Percentiles rank a stretch among this genome's conserved stretches.
Conservation (phyloP, 352 stramenopile species). For the Phytophthora sojae region DNA sequence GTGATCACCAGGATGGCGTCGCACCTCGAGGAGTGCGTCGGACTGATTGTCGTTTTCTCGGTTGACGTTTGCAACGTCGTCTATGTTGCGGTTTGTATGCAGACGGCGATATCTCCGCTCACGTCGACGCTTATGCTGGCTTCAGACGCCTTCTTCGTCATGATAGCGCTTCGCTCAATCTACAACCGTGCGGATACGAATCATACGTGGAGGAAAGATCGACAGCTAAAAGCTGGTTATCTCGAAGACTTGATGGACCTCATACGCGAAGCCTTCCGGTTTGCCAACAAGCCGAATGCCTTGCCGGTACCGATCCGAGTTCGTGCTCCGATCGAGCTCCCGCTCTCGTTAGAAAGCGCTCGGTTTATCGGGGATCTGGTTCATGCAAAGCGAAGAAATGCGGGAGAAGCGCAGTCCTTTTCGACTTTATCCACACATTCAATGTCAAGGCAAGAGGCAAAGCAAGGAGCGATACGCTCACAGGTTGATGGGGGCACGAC, state of each 20-base stretch:
- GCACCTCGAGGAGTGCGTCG: constrained; percentile 35
- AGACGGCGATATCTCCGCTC: constrained; percentile 26
- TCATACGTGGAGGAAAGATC: neutral
- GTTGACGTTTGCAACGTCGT: constrained; percentile 47
- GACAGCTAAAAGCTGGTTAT: neutral
- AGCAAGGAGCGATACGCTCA: neutral
- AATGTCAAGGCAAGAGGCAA: neutral
- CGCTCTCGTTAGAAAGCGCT: constrained; percentile 21
- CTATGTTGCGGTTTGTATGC: constrained; percentile 38
- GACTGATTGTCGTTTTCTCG: constrained; percentile 32
- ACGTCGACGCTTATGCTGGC: constrained; percentile 25
- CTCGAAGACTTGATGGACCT: neutral
- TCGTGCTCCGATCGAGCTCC: constrained; percentile 15
- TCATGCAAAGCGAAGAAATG: constrained; percentile 12
- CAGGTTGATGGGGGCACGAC: too few species aligned
- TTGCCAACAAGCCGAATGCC: constrained; percentile 1
- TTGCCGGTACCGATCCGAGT: constrained; percentile 19
- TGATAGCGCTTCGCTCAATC: neutral
- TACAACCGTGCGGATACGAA: neutral
- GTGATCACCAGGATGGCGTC: constrained; percentile 7
- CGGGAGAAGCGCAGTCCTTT: constrained; percentile 7
- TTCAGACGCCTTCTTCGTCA: constrained; percentile 27
- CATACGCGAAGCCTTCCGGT: constrained; percentile 15
- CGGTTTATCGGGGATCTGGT: constrained; percentile 13
- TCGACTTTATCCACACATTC: neutral